phyloP scores from a whole-genome alignment of 1,284 basidiomycete genomes.

The Boletus mariae region DNA sequence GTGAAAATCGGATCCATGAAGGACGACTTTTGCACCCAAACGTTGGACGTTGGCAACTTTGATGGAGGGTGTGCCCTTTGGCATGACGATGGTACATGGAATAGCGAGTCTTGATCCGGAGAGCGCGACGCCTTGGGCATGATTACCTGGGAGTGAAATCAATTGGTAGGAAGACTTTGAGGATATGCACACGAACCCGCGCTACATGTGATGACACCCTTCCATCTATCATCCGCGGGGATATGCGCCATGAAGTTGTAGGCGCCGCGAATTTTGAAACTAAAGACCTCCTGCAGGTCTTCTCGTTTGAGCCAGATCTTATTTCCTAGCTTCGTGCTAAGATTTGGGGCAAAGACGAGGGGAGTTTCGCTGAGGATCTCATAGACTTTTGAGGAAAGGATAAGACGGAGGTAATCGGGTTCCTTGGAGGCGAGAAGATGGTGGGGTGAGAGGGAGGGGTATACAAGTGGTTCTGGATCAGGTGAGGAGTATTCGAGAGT shows the following conservation, averaged over 20 bases:
- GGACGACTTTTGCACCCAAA: slow-evolving; percentile 90
- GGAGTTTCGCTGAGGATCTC: slow-evolving; percentile 92
- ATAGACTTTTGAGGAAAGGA: slow-evolving; percentile 92
- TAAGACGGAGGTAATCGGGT: slow-evolving; percentile 93
- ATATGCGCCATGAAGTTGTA: slow-evolving; percentile 99
- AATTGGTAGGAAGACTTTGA: not conserved
- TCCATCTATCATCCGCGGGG: slow-evolving; percentile 87
- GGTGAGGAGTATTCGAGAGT: slow-evolving; percentile 66
- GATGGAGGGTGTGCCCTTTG: slow-evolving; percentile 90
- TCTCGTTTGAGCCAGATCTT: slow-evolving; percentile 95
- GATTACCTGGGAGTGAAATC: slow-evolving; percentile 69
- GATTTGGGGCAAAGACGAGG: slow-evolving; percentile 79
- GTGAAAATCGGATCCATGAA: slow-evolving; percentile 93
- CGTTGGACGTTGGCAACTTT: slow-evolving; percentile 94
- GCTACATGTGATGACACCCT: slow-evolving; percentile 96
- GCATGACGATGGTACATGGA: slow-evolving; percentile 99
- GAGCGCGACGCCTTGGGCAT: slow-evolving; percentile 97
- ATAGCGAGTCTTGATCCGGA: slow-evolving; percentile 85
- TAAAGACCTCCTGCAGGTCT: slow-evolving; percentile 96
- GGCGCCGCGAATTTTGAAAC: slow-evolving; percentile 97
- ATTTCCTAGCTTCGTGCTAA: slow-evolving; percentile 86
- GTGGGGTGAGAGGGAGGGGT: slow-evolving; percentile 66
- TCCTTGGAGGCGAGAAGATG: slow-evolving; percentile 64
- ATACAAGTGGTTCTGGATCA: slow-evolving; percentile 60
- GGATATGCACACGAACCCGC: slow-evolving; percentile 79